Evolutionary conservation across 768 basidiomycete species (phyloP), one percentile per base, ranked within the genome.

Genomic region (Xerocomellus chrysenteron): DNA sequence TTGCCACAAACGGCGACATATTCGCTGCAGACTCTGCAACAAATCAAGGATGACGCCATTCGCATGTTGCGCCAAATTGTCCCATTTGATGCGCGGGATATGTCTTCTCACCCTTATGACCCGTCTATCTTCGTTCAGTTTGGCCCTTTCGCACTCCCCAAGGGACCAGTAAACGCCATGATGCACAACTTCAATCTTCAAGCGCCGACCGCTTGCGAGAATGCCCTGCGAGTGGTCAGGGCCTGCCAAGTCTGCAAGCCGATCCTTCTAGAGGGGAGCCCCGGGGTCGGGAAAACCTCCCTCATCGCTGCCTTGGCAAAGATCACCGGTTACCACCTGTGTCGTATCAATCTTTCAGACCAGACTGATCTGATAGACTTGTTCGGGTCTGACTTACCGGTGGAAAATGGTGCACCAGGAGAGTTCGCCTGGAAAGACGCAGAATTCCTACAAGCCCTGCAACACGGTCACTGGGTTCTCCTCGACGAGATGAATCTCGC

Each of bases 401-500:
- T 94, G 7, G 95, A 97, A 72, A 92, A 93, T 36, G 94, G 94
- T 44, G 76, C 78, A 16, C 84, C 92, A 4, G 96, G 95, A 42
- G 92, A 97, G 68, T 99, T 99, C 68, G 87, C 87, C 2, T 99
- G 97, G 97, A 92, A 88, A 71, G 94, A 98, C 60, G 97, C 96
- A 0, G 94, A 96, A 55, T 99, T 99, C 69, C 78, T 99, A 41
- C 85, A 82, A 55, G 95, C 97, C 2, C 74, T 99, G 74, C 94
- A 97, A 68, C 82, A 90, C n/a, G 97, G 97, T 1, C 86, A 92
- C 57, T 99, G 97, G 97, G 96, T 98, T 6, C 83, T 99, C 7
- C 81, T 99, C 11, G 97, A 99, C 68, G 97, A 99, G 71, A 98
- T 99, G 97, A 99, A 99, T 68, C 80, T 99, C 39, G 96, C 96